Conservation (phyloP, 176 grass and related monocot species). For the Neostapfia colusana region DNA sequence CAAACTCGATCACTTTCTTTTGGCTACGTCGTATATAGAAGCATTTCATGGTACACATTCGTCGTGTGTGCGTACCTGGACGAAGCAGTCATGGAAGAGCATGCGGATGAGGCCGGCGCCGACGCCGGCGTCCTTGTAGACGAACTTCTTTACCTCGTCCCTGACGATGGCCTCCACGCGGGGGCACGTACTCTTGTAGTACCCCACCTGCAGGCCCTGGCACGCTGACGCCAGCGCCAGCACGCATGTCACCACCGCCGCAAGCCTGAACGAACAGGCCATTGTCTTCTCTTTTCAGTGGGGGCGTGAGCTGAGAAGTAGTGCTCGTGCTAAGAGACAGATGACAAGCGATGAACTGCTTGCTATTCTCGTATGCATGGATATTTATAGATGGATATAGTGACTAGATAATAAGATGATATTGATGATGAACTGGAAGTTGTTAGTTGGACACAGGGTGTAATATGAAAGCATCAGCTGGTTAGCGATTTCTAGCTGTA, state of each 20-base stretch:
- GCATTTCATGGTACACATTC: not conserved
- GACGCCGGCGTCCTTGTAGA: constrained; percentile 37
- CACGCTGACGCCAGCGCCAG: constrained; percentile 4
- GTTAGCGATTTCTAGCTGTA: not conserved
- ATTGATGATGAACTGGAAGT: not conserved
- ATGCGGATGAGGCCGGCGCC: constrained; percentile 52
- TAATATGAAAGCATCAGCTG: not conserved
- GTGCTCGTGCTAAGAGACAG: not conserved
- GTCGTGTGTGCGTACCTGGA: constrained; percentile 33
- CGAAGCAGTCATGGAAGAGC: constrained; percentile 48
- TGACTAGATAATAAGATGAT: not conserved
- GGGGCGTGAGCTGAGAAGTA: not conserved
- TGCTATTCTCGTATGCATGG: not conserved
- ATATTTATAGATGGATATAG: constrained; percentile 18
- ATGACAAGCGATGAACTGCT: not conserved
- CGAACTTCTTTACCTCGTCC: constrained; percentile 40
- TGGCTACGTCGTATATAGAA: not conserved
- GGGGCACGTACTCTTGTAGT: constrained; percentile 52
- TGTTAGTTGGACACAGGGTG: not conserved
- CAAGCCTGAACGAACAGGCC: constrained; percentile 3
- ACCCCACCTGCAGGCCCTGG: constrained; percentile 29
- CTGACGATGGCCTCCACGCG: constrained; percentile 46
- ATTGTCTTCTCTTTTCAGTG: not conserved
- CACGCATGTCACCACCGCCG: constrained; percentile 4
- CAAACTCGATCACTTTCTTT: not conserved